Evolutionary conservation across 768 basidiomycete species (phyloP).

Genomic region (Leucocoprinus sp.): DNA sequence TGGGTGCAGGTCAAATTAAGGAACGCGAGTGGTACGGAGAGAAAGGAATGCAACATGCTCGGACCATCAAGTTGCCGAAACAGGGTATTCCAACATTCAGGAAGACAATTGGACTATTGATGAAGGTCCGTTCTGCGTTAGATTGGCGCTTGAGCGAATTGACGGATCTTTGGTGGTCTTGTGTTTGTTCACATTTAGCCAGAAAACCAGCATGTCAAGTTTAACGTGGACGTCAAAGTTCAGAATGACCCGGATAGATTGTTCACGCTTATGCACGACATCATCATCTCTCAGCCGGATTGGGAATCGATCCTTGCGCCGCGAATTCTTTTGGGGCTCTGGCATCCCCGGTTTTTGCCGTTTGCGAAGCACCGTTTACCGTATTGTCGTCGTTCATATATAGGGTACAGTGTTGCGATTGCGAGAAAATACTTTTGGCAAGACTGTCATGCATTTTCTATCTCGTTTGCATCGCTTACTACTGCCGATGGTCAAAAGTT

Average conservation of each 20-base stretch:
- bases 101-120: conserved; percentile 71
- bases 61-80: conserved; percentile 70
- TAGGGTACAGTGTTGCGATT: conserved; percentile 62
- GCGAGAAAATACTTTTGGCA: conserved; percentile 88
- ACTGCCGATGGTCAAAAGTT: conserved; percentile 67
- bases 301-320: conserved; percentile 78
- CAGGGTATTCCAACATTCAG: conserved; percentile 88
- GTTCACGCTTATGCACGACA: conserved; percentile 68
- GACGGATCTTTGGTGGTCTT: conserved; percentile 24
- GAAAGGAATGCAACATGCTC: conserved; percentile 67
- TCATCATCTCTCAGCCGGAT: conserved; percentile 52
- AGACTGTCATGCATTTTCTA: conserved; percentile 78
- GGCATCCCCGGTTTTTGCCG: conserved; percentile 86
- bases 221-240: conserved; percentile 90
- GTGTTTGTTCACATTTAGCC: conserved; percentile 32
- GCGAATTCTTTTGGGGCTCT: conserved; percentile 72
- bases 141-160: conserved; percentile 33
- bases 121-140: conserved; percentile 43
- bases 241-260: conserved; percentile 86
- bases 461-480: conserved; percentile 66
- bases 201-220: conserved; percentile 67
- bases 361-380: conserved; percentile 71
- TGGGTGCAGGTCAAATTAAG: conserved; percentile 50
- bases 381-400: conserved; percentile 79
- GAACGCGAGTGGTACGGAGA: conserved; percentile 65